Evolutionary conservation across 2,329 filamentous ascomycete species (phyloP).

Genomic region (Penicillium palitans): DNA sequence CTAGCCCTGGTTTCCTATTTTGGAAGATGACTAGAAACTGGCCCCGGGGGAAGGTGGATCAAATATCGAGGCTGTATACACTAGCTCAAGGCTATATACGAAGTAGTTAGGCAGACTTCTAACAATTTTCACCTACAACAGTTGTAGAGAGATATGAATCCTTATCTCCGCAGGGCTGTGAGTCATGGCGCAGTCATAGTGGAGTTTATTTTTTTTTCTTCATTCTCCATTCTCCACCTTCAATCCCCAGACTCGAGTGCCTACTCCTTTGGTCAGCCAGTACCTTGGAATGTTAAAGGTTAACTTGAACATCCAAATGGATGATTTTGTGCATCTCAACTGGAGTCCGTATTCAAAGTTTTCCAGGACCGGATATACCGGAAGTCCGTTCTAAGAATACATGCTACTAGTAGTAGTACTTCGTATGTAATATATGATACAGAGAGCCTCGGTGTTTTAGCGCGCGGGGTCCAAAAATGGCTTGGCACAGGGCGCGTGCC

Average conservation of each 20-base stretch:
- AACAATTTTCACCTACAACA: not conserved
- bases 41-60: not conserved
- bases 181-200: conserved; percentile 19
- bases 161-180: conserved; percentile 17
- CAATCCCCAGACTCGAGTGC: conserved; percentile 3
- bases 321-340: not conserved
- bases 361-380: not conserved
- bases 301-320: not conserved
- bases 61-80: not conserved
- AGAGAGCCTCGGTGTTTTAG: conserved; percentile 12
- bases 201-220: conserved; percentile 3
- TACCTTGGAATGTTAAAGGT: not conserved
- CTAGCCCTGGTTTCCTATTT: conserved; percentile 26
- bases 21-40: not conserved
- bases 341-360: not conserved
- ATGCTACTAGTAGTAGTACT: not conserved
- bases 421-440: not conserved
- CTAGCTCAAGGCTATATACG: not conserved
- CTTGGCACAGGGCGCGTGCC: conserved; percentile 26
- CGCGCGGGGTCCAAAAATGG: conserved; percentile 26
- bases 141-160: no score
- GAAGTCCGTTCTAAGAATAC: not conserved
- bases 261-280: not conserved
- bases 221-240: conserved; percentile 9
- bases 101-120: not conserved